Conservation (phyloP, 2,329 filamentous ascomycete genomes). For the Chaetomium sp. region DNA sequence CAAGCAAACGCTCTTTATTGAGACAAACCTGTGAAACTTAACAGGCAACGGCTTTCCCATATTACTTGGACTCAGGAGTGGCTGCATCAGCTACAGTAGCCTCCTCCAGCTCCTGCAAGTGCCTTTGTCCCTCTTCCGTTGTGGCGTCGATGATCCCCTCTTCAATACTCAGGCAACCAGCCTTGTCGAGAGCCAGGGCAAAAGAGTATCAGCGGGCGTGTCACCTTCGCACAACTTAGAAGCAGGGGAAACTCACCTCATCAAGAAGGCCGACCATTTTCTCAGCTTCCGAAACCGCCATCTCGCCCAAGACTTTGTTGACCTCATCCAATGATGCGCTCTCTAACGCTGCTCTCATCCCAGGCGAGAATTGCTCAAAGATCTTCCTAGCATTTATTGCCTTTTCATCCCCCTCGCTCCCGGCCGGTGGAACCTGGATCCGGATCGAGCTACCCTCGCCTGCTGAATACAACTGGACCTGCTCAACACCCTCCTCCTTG, state of each 20-base stretch:
- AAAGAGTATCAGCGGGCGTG: neutral
- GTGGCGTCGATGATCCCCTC: constrained; percentile 1
- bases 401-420: neutral
- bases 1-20: too few relatives aligned
- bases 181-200: neutral
- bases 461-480: neutral
- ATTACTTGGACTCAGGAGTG: neutral
- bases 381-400: neutral
- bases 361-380: neutral
- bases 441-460: neutral
- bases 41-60: neutral
- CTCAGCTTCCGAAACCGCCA: neutral
- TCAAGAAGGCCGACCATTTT: neutral
- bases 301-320: neutral
- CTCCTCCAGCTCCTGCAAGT: neutral
- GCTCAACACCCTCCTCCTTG: neutral
- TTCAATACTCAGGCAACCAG: neutral
- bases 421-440: neutral
- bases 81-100: neutral
- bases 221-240: neutral
- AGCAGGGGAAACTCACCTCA: neutral
- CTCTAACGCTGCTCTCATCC: neutral
- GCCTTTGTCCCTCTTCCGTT: neutral
- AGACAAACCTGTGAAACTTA: neutral
- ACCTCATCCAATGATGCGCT: neutral